Conservation (phyloP, 1,284 basidiomycete species). For the Agaricales sp. region DNA sequence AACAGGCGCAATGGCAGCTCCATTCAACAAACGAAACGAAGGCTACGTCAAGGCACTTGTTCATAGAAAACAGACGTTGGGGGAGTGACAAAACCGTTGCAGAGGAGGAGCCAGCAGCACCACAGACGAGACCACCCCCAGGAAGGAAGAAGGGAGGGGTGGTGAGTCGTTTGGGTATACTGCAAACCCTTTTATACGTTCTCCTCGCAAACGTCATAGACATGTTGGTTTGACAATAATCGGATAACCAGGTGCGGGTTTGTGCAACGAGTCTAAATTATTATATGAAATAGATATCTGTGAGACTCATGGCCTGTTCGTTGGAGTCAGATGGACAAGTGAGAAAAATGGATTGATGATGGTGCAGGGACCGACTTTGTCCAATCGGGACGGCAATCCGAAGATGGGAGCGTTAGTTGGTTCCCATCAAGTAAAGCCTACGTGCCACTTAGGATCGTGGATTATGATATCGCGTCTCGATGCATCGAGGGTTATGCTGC, state of each 20-base stretch:
- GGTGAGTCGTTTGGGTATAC: neutral
- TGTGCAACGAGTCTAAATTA: neutral
- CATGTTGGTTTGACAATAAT: neutral
- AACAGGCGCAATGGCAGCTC: constrained; percentile 8
- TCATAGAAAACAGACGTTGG: neutral
- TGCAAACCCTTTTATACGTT: neutral
- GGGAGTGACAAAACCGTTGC: neutral
- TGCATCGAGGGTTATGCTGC: too few relatives aligned
- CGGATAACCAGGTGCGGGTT: neutral
- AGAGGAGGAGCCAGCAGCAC: neutral
- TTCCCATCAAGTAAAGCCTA: too few relatives aligned
- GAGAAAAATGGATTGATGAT: neutral
- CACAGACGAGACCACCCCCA: neutral
- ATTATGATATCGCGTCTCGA: too few relatives aligned
- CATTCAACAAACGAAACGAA: neutral
- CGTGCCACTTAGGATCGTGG: too few relatives aligned
- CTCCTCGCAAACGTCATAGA: neutral
- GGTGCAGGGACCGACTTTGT: too few relatives aligned
- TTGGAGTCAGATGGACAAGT: neutral
- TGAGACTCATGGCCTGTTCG: neutral
- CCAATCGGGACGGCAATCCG: too few relatives aligned
- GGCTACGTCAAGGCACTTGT: neutral
- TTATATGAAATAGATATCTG: neutral
- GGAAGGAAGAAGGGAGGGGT: neutral
- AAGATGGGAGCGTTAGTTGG: too few relatives aligned